Percentiles rank a stretch among this genome's conserved stretches.
Conservation (phyloP, 768 basidiomycete genomes). For the Tubosaeta sp. region DNA sequence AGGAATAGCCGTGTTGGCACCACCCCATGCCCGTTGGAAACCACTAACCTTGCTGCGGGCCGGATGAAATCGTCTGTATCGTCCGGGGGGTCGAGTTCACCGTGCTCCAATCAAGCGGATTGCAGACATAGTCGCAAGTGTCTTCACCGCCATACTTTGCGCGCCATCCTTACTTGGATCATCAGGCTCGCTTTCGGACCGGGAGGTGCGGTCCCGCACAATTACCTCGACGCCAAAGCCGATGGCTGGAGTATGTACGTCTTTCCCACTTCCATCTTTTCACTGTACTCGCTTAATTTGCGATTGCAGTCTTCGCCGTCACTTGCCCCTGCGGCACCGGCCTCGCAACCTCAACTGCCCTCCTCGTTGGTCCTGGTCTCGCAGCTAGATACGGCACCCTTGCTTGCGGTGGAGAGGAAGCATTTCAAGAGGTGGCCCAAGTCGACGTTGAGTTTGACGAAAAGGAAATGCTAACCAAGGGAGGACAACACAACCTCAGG, state of each 20-base stretch:
- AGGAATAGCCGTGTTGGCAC: slow-evolving; percentile 62
- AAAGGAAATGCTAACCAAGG: slow-evolving; percentile 77
- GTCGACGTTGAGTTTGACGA: slow-evolving; percentile 83
- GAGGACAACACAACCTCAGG: slow-evolving; percentile 57
- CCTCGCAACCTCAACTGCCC: slow-evolving; percentile 81
- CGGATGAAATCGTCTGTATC: slow-evolving; percentile 69
- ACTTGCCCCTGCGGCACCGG: slow-evolving; percentile 87
- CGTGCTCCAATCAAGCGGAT: slow-evolving; percentile 77
- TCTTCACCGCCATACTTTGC: slow-evolving; percentile 78
- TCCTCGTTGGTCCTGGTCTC: slow-evolving; percentile 78
- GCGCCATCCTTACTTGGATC: slow-evolving; percentile 67
- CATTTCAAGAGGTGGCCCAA: slow-evolving; percentile 77
- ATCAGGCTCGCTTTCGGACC: slow-evolving; percentile 68
- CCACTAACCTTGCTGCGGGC: slow-evolving; percentile 34
- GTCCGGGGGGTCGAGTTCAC: slow-evolving; percentile 70
- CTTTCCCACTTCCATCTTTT: background rate
- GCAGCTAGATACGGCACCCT: slow-evolving; percentile 77
- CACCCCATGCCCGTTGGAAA: background rate
- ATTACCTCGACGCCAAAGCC: slow-evolving; percentile 49
- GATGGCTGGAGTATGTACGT: slow-evolving; percentile 59
- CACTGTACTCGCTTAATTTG: slow-evolving; percentile 44
- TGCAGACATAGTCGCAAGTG: slow-evolving; percentile 67
- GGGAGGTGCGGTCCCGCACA: slow-evolving; percentile 48
- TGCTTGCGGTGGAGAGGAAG: slow-evolving; percentile 83
- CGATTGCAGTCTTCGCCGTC: slow-evolving; percentile 77